A percentile compares a stretch with the other conserved stretches of the same genome.
These are phyloP conservation scores for Hyparrhenia diplandra DNA, from an alignment of 176 grass and related monocot species.

Conservation along the genomic window DNA sequence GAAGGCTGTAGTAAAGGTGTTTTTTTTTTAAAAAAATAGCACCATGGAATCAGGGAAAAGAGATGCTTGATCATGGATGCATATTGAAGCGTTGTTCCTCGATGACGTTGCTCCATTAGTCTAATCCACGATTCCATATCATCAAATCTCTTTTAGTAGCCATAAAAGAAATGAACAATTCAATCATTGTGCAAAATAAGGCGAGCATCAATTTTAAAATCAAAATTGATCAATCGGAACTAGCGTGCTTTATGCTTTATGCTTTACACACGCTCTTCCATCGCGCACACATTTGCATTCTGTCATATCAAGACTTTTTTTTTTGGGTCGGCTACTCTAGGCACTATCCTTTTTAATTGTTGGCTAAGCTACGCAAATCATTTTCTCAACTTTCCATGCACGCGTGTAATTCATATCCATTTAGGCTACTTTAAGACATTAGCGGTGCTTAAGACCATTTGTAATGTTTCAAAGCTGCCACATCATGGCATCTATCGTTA, in stretches of 20 bases:
- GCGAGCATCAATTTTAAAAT: neutral
- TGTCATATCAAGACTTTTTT: conserved; percentile 14
- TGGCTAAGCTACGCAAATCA: conserved; percentile 26
- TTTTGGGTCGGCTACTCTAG: neutral
- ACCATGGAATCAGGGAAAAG: neutral
- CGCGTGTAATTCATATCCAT: conserved; percentile 31
- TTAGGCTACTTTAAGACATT: conserved; percentile 4
- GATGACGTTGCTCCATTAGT: neutral
- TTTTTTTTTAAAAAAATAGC: neutral
- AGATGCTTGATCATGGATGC: neutral
- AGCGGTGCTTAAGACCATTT: neutral
- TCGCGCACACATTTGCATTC: conserved; percentile 6
- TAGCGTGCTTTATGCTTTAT: neutral
- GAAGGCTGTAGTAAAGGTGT: neutral
- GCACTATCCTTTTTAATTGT: conserved; percentile 4
- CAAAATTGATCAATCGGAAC: neutral
- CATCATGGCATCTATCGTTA: neutral
- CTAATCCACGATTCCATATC: neutral
- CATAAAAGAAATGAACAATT: neutral
- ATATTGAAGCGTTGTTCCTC: neutral
- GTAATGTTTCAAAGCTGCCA: too few species aligned
- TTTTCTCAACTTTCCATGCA: conserved; percentile 3
- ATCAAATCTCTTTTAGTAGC: neutral
- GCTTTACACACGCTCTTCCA: neutral
- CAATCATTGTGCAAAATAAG: neutral